Evolutionary conservation across 768 basidiomycete species (phyloP).

Genomic region (Pleurotus ostreatus): DNA sequence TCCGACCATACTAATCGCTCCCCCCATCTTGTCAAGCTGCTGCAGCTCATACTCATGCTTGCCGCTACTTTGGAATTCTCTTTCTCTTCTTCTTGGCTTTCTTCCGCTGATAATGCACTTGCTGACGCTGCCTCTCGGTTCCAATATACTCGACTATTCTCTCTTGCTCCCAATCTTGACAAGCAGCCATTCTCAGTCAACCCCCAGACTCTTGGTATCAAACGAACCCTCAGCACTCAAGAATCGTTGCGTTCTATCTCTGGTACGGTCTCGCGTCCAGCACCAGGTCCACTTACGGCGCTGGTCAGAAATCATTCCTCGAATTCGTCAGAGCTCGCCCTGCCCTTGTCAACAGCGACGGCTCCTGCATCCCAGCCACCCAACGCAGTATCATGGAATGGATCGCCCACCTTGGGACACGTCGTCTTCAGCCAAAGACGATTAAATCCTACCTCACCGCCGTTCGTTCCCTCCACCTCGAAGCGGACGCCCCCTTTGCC

Average conservation of each 20-base stretch:
- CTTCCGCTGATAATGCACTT: slow-evolving; percentile 15
- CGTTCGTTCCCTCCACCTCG: slow-evolving; percentile 21
- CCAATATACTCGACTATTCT: slow-evolving; percentile 20
- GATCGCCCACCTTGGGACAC: slow-evolving; percentile 15
- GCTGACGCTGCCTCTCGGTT: slow-evolving; percentile 26
- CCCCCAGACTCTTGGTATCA: slow-evolving; percentile 19
- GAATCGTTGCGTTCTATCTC: neutral
- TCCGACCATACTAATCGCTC: slow-evolving; percentile 14
- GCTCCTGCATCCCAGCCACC: slow-evolving; percentile 13
- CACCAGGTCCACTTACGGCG: slow-evolving; percentile 7
- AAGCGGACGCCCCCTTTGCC: slow-evolving; percentile 13
- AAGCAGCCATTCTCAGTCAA: slow-evolving; percentile 12
- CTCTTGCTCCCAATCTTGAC: slow-evolving; percentile 17
- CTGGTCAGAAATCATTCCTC: slow-evolving; percentile 21
- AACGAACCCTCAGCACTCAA: neutral
- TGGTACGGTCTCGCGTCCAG: slow-evolving; percentile 10
- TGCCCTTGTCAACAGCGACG: slow-evolving; percentile 11
- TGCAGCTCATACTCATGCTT: slow-evolving; percentile 14
- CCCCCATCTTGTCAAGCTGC: slow-evolving; percentile 10
- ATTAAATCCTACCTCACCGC: no score
- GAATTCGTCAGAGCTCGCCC: slow-evolving; percentile 19
- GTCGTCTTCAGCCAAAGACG: slow-evolving; percentile 16
- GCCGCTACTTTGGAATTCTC: slow-evolving; percentile 17
- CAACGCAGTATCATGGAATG: slow-evolving; percentile 12
- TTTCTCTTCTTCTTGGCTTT: slow-evolving; percentile 19